Evolutionary conservation across 169 alveolate species (phyloP).

Genomic region (Cryptosporidium sp.): DNA sequence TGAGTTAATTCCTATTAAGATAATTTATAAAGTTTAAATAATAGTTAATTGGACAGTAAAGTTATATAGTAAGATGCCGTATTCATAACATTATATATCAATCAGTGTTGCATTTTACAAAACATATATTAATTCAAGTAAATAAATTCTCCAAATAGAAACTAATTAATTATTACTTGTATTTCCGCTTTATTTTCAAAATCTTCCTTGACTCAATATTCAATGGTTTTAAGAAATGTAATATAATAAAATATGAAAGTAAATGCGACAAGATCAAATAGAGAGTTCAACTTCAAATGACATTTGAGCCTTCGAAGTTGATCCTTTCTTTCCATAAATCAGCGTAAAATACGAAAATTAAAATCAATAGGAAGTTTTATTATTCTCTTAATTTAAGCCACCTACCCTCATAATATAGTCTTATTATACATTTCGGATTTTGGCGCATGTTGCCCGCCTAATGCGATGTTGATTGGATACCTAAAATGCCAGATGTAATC

Average conservation of each 20-base stretch:
- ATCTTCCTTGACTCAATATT: not conserved
- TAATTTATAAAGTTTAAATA: not conserved
- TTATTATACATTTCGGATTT: conserved; percentile 25
- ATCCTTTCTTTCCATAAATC: not conserved
- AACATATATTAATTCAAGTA: not conserved
- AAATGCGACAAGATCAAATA: not conserved
- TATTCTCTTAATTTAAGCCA: not conserved
- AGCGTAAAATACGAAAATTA: not conserved
- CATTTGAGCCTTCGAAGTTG: not conserved
- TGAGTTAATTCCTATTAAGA: not conserved
- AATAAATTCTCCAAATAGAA: not conserved
- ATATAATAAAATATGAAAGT: not conserved
- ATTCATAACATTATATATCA: not conserved
- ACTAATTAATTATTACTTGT: not conserved
- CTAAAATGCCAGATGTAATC: conserved; percentile 10
- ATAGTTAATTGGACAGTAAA: not conserved
- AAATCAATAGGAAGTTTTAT: not conserved
- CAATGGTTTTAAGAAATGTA: not conserved
- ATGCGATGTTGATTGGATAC: conserved; percentile 1
- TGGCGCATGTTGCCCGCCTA: conserved; percentile 32
- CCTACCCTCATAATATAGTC: conserved; percentile 20
- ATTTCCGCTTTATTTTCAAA: not conserved
- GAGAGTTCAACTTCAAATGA: not conserved
- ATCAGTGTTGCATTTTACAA: not conserved
- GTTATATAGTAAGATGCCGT: not conserved